Base-by-base conservation (phyloP, 2,329 filamentous ascomycete species). In the Aspergillus vadensis region DNA sequence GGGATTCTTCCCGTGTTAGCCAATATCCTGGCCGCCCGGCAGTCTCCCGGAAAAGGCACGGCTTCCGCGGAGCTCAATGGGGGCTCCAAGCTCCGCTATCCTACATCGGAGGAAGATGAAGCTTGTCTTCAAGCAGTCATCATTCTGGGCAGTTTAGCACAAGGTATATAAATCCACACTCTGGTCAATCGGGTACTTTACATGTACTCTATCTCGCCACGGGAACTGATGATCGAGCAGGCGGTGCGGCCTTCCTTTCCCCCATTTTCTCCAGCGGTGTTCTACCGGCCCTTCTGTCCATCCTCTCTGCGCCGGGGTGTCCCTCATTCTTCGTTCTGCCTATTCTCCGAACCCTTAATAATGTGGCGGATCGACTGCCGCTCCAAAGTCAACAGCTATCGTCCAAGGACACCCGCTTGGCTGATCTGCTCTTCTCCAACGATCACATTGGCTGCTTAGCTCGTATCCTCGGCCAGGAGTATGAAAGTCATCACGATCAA, bases 71-170 rank as follows among this genome's bases (percentile, higher is more conserved):
- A 72, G 32, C 64, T 69, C 59, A 74, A 76, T 62, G 69, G 70
- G 48, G 63, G 66, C 6, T 58, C 57, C 27, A 65, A 63, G 17
- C 55, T 64, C 23, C 51, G 52, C 12, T 53, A 53, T 21, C 21
- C 73, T 4, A 73, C 87, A 65, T 82, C 81, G 2, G 85, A 88
- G 10, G 86, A 91, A 61, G 88, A 93, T 58, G 83, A 85, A 48
- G 82, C 88, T 51, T 86, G 87, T 66, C 80, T 95, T 59, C 91
- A 96, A 74, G 89, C 90, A n/a, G 85, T 93, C 41, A 87, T 96
- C 65, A 84, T 97, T n/a, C 80, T 96, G 38, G 88, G 89, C 50
- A 95, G 91, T 74, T 86, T 98, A 71, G 91, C 92, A 59, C 88
- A 90, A 77, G 92, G 93, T 92, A 82, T 14, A 54, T 66, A 25